phyloP scores from a whole-genome alignment of 345 rosid genomes.

The Arabidopsis suecica region DNA sequence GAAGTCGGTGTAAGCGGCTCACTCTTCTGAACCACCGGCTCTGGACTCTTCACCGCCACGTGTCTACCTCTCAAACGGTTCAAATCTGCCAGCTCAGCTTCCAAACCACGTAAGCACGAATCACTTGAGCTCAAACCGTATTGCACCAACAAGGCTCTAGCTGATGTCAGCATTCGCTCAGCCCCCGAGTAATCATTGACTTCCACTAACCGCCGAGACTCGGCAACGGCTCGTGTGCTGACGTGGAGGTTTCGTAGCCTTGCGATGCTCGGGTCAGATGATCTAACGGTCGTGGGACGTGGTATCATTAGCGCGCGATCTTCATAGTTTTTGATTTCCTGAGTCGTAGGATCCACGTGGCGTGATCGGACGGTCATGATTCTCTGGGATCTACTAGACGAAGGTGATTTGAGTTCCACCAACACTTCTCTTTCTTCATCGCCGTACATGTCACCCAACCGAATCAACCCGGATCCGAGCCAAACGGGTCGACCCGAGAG shows the following conservation, averaged over 20 bases:
- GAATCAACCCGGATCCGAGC: constrained; percentile 56
- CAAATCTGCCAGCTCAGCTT: constrained; percentile 69
- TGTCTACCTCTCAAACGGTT: constrained; percentile 48
- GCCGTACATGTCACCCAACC: constrained; percentile 68
- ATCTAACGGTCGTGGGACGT: constrained; percentile 57
- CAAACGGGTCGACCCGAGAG: constrained; percentile 55
- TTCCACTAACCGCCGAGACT: constrained; percentile 68
- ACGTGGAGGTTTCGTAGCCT: constrained; percentile 76
- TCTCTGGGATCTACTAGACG: constrained; percentile 51
- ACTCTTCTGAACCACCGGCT: constrained; percentile 49
- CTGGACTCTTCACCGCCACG: constrained; percentile 39
- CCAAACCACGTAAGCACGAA: constrained; percentile 60
- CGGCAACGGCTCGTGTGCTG: constrained; percentile 75
- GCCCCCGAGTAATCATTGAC: constrained; percentile 64
- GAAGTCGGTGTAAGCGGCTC: constrained; percentile 89
- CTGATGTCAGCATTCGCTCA: constrained; percentile 65
- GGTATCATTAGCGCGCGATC: constrained; percentile 61
- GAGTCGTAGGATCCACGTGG: constrained; percentile 59
- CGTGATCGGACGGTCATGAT: constrained; percentile 69
- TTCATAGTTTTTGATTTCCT: constrained; percentile 49
- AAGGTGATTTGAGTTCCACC: constrained; percentile 66
- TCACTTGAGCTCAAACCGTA: constrained; percentile 50
- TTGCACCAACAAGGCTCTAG: constrained; percentile 66
- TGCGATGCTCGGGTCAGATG: constrained; percentile 49
- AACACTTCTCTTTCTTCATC: constrained; percentile 78